A percentile compares a stretch with the other conserved stretches of the same genome.
These are phyloP conservation scores for Trichoderma asperelloides DNA, from an alignment of 495 filamentous ascomycete species.

Conservation along the genomic window DNA sequence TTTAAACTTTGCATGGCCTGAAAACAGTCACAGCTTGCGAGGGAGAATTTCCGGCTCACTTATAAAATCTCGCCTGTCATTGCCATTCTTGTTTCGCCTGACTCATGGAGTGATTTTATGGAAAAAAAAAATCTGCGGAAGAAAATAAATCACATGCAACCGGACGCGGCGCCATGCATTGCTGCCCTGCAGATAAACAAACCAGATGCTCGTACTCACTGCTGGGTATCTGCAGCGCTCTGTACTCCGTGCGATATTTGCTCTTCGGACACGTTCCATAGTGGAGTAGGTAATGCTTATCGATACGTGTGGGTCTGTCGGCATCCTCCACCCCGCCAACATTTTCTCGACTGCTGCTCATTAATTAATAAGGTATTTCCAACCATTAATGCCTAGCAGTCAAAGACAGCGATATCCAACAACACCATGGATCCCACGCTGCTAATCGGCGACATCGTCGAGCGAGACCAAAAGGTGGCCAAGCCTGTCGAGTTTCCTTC, in stretches of 20 bases:
- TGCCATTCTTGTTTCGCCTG: background rate
- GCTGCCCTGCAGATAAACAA: background rate
- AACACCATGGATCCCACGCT: constrained; percentile 29
- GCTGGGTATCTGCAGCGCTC: background rate
- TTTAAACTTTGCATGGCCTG: background rate
- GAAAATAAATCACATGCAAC: background rate
- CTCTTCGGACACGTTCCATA: background rate
- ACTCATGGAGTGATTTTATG: too few relatives aligned
- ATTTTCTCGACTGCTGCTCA: background rate
- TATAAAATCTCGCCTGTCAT: background rate
- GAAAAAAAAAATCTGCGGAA: too few relatives aligned
- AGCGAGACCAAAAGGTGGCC: constrained; percentile 49
- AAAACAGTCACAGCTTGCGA: background rate
- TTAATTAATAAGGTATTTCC: background rate
- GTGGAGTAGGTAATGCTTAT: background rate
- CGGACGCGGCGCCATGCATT: background rate
- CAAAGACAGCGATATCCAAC: background rate
- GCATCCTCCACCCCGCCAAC: background rate
- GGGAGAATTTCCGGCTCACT: background rate
- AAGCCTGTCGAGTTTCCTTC: constrained; percentile 49
- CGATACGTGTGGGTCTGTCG: background rate
- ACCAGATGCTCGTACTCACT: too few relatives aligned
- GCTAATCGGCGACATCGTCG: constrained; percentile 70
- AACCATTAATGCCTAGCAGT: background rate
- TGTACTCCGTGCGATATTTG: background rate